Conservation (phyloP, 1,284 basidiomycete species). For the Marasmius sp. region DNA sequence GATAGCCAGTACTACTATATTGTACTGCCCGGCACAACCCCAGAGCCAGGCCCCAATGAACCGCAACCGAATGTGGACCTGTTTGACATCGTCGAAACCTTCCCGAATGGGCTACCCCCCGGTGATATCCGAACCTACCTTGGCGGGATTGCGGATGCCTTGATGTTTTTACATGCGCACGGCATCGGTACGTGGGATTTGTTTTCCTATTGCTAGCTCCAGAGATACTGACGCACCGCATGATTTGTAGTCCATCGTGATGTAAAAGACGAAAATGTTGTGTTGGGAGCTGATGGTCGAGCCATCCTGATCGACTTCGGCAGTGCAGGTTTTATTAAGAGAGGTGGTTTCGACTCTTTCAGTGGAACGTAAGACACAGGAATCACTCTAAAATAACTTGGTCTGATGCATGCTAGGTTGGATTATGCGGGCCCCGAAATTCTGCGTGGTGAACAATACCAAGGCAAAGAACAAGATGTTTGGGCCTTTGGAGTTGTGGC, state of each 20-base stretch:
- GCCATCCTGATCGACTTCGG: conserved; percentile 98
- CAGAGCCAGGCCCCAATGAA: conserved; percentile 51
- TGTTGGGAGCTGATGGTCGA: conserved; percentile 68
- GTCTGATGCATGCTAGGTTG: conserved; percentile 49
- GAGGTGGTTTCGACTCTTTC: conserved; percentile 91
- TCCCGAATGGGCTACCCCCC: conserved; percentile 83
- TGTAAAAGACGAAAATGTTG: conserved; percentile 98
- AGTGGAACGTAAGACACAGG: conserved; percentile 81
- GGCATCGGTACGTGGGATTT: conserved; percentile 67
- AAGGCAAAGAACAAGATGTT: conserved; percentile 95
- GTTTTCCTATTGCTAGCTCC: not conserved
- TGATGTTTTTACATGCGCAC: conserved; percentile 88
- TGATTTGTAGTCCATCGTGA: conserved; percentile 83
- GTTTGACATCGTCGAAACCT: conserved; percentile 92
- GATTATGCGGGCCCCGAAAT: conserved; percentile 98
- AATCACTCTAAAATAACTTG: conserved; percentile 4
- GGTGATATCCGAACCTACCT: conserved; percentile 81
- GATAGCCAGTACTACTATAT: conserved; percentile 97
- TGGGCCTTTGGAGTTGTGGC: conserved; percentile 99
- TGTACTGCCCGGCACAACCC: conserved; percentile 70
- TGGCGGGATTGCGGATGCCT: conserved; percentile 92
- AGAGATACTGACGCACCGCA: not conserved
- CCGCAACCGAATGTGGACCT: conserved; percentile 74
- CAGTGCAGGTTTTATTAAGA: conserved; percentile 85
- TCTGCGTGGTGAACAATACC: conserved; percentile 89